These are phyloP conservation scores for Phytophthora capsici DNA, from an alignment of 352 stramenopile genomes.

Conservation along the genomic window DNA sequence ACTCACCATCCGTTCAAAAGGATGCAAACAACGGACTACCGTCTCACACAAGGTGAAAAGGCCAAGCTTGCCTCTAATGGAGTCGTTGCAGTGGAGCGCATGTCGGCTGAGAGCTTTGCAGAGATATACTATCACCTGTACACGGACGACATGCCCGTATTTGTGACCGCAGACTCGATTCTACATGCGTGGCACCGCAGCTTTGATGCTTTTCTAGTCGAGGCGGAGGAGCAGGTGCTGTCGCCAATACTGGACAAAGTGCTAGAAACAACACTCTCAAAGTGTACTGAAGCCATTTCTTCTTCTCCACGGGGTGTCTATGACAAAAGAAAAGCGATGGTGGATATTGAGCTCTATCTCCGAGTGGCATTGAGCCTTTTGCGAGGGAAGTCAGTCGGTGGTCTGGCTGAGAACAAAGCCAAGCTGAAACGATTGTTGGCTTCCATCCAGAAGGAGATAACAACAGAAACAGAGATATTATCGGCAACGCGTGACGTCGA, in stretches of 20 bases:
- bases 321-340: not conserved
- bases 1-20: conserved; percentile 25
- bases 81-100: conserved; percentile 24
- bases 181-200: conserved; percentile 48
- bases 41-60: conserved; percentile 26
- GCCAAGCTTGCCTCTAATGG: conserved; percentile 18
- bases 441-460: conserved; percentile 6
- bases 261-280: conserved; percentile 3
- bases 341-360: conserved; percentile 28
- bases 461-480: conserved; percentile 10
- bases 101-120: conserved; percentile 37
- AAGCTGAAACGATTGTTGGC: conserved; percentile 2
- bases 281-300: not conserved
- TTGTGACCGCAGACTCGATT: conserved; percentile 43
- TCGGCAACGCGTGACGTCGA: conserved; percentile 16
- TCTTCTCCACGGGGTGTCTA: not conserved
- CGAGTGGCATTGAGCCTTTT: conserved; percentile 20
- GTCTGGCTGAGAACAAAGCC: not conserved
- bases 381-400: not conserved
- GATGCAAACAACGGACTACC: conserved; percentile 28
- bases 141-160: conserved; percentile 42
- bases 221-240: conserved; percentile 16
- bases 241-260: conserved; percentile 10
- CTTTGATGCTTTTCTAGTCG: conserved; percentile 40
- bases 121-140: conserved; percentile 41